Conservation (phyloP, 805 yeast genomes). For the Starmerella bombi region DNA sequence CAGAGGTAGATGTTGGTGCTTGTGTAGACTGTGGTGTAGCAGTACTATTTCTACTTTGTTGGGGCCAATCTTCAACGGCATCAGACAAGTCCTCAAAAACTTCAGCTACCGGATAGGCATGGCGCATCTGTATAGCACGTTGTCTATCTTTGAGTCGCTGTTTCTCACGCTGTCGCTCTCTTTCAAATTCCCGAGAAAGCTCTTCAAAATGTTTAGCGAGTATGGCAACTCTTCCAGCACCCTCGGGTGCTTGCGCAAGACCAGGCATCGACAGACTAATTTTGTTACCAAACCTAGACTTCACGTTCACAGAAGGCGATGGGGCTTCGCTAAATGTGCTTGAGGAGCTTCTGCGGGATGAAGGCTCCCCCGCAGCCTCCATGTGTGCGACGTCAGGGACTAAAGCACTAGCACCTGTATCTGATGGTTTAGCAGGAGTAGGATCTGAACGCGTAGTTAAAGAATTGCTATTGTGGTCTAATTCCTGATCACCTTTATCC, state of each 20-base stretch:
- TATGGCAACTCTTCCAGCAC: conserved; percentile 24
- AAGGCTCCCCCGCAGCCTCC: not conserved
- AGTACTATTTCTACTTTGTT: too few species aligned
- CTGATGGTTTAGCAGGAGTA: not conserved
- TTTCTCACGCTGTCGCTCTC: conserved; percentile 71
- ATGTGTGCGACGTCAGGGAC: too few species aligned
- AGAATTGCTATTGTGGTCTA: not conserved
- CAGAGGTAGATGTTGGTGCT: too few species aligned
- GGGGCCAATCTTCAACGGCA: conserved; percentile 28
- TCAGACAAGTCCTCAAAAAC: conserved; percentile 78
- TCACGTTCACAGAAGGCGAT: conserved; percentile 9
- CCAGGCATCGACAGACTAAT: conserved; percentile 23
- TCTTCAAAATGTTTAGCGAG: conserved; percentile 59
- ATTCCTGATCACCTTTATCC: not conserved
- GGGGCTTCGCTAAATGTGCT: not conserved
- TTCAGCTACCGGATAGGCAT: conserved; percentile 78
- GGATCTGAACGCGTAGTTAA: not conserved
- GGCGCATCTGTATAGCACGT: conserved; percentile 59
- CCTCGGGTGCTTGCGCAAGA: conserved; percentile 29
- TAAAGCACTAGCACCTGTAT: too few species aligned
- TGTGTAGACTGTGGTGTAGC: too few species aligned
- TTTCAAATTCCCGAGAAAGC: conserved; percentile 70
- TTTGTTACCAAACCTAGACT: conserved; percentile 18
- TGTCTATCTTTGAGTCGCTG: conserved; percentile 41
- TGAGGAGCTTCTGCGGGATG: too few species aligned